Evolutionary conservation across 352 stramenopile species (phyloP), one percentile per base, ranked within the genome.

Genomic region (Phytophthora agathidicida): DNA sequence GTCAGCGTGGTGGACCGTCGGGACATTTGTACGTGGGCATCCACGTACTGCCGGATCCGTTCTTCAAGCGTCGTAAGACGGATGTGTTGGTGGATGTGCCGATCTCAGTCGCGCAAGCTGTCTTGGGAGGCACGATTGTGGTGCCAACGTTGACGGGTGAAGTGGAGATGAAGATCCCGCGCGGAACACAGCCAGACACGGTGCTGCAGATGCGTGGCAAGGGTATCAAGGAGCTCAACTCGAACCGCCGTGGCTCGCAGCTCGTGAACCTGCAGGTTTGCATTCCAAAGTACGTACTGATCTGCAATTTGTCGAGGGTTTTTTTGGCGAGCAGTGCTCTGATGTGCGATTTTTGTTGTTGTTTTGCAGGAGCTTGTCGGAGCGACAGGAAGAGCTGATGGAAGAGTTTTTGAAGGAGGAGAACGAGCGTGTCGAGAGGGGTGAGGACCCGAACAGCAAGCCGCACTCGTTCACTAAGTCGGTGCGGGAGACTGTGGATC

Each of bases 101-200:
- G 1, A 97, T 99, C 42, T 96, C 82, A 22, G 72, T 99, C 24
- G 91, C 87, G 8, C 85, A 98, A 58, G 96, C 96, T 5, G 86
- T 98, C 19, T 71, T 99, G 6, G 96, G 97, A 43, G 90, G 93
- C 26, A 92, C 80, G 2, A 80, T 99, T 20, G 93, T 99, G 48
- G 96, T 99, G 14, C 93, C 96, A 13, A 99, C 97, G n/a, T 71
- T 99, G 13, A 93, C 94, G 19, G 97, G 97, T 20, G 94, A 98
- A 72, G 96, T 99, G 13, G 96, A 99, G 66, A 88, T 99, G 60
- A 99, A 98, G 78, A 92, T 96, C 47, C 96, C 96, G 8, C 93
- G 93, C 41, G 97, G 96, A 51, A 97, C 89, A 22, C 96, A 99
- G 80, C 93, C 96, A 7, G 96, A 97, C 62, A 94, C 95, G 20